phyloP scores from a whole-genome alignment of 768 basidiomycete species.

The Coprinopsis cinerea region DNA sequence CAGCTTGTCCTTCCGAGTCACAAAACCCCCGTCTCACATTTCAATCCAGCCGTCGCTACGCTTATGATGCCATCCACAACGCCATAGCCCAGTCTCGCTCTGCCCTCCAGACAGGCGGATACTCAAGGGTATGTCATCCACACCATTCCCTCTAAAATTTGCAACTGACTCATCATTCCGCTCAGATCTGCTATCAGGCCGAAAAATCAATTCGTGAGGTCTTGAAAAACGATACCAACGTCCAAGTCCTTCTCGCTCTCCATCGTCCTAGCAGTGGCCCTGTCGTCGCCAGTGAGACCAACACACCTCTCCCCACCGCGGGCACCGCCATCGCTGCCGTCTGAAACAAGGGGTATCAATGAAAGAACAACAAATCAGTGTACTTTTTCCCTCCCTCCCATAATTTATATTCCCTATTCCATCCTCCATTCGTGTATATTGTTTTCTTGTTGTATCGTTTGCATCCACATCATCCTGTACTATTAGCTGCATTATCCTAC shows the following conservation, averaged over 20 bases:
- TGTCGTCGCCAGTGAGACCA: too few relatives aligned
- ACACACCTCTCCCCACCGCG: too few relatives aligned
- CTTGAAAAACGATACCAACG: slow-evolving; percentile 65
- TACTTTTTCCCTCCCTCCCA: not conserved
- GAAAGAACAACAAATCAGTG: not conserved
- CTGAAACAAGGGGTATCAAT: too few relatives aligned
- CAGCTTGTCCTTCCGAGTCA: not conserved
- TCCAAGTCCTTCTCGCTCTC: slow-evolving; percentile 55
- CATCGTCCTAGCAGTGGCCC: slow-evolving; percentile 38
- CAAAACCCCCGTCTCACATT: slow-evolving; percentile 8
- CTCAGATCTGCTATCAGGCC: slow-evolving; percentile 63
- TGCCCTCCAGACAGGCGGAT: slow-evolving; percentile 50
- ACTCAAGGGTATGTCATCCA: slow-evolving; percentile 34
- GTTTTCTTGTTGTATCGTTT: not conserved
- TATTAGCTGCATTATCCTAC: slow-evolving; percentile 4
- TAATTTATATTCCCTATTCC: not conserved
- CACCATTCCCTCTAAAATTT: not conserved
- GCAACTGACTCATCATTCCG: slow-evolving; percentile 4
- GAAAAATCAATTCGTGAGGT: slow-evolving; percentile 67
- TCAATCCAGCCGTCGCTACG: slow-evolving; percentile 56
- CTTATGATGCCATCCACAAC: slow-evolving; percentile 78
- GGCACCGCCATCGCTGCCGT: too few relatives aligned
- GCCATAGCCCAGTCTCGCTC: slow-evolving; percentile 66
- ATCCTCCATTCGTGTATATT: not conserved
- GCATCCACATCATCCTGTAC: not conserved